Evolutionary conservation across 345 rosid species (phyloP).

Genomic region (Draba incana): DNA sequence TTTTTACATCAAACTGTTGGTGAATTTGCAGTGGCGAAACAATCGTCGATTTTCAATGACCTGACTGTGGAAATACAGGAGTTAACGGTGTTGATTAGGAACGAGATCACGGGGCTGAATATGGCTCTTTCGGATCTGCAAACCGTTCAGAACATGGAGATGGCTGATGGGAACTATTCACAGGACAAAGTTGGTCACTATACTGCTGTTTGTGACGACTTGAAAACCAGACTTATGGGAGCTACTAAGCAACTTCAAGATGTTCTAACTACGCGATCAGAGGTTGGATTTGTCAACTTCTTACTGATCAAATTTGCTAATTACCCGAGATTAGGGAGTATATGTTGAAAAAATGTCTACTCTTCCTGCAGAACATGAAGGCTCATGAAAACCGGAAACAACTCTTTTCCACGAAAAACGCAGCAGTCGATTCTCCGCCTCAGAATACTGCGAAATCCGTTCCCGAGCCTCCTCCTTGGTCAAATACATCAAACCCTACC

Average conservation of each 20-base stretch:
- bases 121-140: conserved; percentile 78
- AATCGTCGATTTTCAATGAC: conserved; percentile 89
- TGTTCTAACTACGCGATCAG: conserved; percentile 83
- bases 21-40: conserved; percentile 63
- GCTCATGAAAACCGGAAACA: conserved; percentile 90
- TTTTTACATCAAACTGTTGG: conserved; percentile 14
- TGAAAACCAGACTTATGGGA: conserved; percentile 82
- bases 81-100: conserved; percentile 74
- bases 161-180: conserved; percentile 71
- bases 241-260: conserved; percentile 81
- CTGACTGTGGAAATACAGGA: conserved; percentile 81
- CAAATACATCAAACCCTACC: conserved; percentile 53
- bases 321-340: neutral
- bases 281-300: conserved; percentile 48
- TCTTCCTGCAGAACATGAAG: conserved; percentile 68
- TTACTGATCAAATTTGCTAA: neutral
- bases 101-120: conserved; percentile 76
- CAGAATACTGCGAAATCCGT: conserved; percentile 50
- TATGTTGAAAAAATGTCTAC: neutral
- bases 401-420: conserved; percentile 67
- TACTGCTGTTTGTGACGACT: conserved; percentile 78
- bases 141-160: conserved; percentile 77
- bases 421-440: conserved; percentile 59
- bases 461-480: conserved; percentile 92
- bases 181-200: conserved; percentile 77